Evolutionary conservation across 176 grass and related monocot genomes (phyloP).

Genomic region (Aegilops sharonensis): DNA sequence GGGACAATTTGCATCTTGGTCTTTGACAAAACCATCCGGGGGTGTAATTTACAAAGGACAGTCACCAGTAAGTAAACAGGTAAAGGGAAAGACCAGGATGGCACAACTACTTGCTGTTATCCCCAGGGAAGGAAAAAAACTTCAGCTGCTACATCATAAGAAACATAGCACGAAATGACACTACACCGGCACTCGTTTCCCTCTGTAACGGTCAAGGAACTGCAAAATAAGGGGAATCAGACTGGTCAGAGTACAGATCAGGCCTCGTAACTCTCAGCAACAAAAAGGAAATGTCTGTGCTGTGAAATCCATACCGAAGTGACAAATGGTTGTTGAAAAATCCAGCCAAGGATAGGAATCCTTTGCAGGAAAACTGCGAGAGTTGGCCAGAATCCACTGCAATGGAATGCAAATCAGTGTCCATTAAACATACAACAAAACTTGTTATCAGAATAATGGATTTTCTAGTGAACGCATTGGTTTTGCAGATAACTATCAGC

Average conservation of each 20-base stretch:
- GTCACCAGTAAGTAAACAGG: conserved; percentile 27
- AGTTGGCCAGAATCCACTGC: conserved; percentile 99
- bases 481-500: background rate
- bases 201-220: conserved; percentile 86
- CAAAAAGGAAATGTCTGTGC: background rate
- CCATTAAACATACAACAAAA: background rate
- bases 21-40: background rate
- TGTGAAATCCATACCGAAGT: conserved; percentile 61
- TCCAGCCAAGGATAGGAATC: conserved; percentile 90
- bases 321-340: conserved; percentile 90
- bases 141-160: conserved; percentile 19
- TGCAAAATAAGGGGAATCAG: conserved; percentile 40
- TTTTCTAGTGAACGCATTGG: background rate
- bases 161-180: background rate
- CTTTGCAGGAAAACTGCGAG: conserved; percentile 86
- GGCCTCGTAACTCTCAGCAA: background rate
- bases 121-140: background rate
- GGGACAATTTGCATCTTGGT: conserved; percentile 8
- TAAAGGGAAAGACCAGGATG: background rate
- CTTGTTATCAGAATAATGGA: background rate
- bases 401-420: conserved; percentile 16
- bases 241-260: conserved; percentile 6
- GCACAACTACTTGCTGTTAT: conserved; percentile 24
- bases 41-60: conserved; percentile 39
- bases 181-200: conserved; percentile 86